Conservation (phyloP, 305 asterid genomes). For the Fraxinus dipetala region DNA sequence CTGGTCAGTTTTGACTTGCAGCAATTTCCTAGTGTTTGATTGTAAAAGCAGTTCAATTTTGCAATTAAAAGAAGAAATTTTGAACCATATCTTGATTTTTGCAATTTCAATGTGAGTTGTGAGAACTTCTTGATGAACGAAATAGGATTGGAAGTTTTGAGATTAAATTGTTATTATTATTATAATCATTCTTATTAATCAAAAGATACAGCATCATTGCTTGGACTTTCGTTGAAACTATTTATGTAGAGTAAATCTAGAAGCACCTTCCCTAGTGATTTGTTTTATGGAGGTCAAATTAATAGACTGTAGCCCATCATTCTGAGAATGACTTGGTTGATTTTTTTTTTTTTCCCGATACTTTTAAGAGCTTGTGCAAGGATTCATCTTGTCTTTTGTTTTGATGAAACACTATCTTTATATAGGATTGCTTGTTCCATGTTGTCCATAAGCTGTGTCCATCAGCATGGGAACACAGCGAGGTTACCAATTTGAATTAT, state of each 20-base stretch:
- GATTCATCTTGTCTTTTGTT: not conserved
- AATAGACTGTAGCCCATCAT: not conserved
- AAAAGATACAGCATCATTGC: not conserved
- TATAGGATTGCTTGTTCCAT: not conserved
- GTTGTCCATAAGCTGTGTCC: not conserved
- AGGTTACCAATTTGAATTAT: not conserved
- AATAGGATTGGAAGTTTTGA: conserved; percentile 3
- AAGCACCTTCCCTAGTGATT: not conserved
- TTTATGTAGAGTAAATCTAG: not conserved
- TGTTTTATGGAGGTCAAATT: not conserved
- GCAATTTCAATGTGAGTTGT: not conserved
- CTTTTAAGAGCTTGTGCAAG: not conserved
- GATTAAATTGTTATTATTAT: not conserved
- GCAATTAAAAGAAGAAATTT: not conserved
- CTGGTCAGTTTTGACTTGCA: conserved; percentile 56
- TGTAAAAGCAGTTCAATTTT: not conserved
- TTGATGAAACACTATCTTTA: not conserved
- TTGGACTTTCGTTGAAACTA: not conserved
- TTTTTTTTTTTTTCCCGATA: not conserved
- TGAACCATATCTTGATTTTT: not conserved
- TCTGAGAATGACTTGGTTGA: not conserved
- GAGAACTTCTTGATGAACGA: not conserved
- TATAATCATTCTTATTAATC: not conserved
- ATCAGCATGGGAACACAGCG: not conserved
- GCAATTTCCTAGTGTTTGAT: conserved; percentile 5